A percentile compares a stretch with the other conserved stretches of the same genome.
Evolutionary conservation across 495 filamentous ascomycete species (phyloP).

Genomic region (Pseudotulostoma volvatum): DNA sequence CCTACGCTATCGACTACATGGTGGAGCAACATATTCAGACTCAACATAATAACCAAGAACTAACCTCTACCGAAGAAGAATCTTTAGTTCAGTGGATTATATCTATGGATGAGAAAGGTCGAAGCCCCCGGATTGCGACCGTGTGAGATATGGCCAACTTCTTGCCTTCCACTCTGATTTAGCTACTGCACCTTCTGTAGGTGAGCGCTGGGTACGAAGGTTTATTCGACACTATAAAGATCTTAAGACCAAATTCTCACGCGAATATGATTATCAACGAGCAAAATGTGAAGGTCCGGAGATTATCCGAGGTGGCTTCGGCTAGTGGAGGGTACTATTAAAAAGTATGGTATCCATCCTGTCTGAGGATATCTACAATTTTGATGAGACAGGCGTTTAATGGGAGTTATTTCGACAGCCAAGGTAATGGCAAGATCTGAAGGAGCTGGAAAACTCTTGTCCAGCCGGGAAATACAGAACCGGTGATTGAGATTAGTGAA

Average conservation of each 20-base stretch:
- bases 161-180: not conserved
- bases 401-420: slow-evolving; percentile 3
- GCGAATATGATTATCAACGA: not conserved
- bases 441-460: not conserved
- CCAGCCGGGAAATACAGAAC: not conserved
- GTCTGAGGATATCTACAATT: slow-evolving; percentile 7
- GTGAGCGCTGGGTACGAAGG: not conserved
- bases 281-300: no score
- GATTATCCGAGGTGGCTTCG: not conserved
- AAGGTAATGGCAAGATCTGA: slow-evolving; percentile 1
- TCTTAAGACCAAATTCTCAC: not conserved
- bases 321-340: not conserved
- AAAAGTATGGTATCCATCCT: not conserved
- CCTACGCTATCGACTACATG: not conserved
- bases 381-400: slow-evolving; percentile 8
- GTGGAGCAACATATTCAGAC: not conserved
- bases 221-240: not conserved
- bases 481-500: no score
- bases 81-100: not conserved
- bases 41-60: not conserved
- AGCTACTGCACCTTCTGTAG: not conserved
- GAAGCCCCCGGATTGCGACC: not conserved
- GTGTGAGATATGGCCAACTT: not conserved
- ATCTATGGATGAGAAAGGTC: no score
- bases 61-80: not conserved